phyloP scores from a whole-genome alignment of 1,284 basidiomycete genomes.

The Cystobasidiaceae sp. region DNA sequence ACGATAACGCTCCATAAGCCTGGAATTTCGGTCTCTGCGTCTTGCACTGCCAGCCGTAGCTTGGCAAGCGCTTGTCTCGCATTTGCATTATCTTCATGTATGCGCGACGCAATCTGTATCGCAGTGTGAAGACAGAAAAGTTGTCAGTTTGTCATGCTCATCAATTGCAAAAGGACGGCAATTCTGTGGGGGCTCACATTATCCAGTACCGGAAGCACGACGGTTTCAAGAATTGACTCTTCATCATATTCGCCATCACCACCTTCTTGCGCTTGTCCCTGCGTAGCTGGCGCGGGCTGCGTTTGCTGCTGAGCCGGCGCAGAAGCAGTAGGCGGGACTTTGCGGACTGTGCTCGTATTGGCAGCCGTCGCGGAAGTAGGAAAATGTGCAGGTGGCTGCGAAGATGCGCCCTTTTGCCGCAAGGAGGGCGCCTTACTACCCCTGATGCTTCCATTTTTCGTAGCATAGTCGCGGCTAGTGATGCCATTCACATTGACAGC shows the following conservation, averaged over 20 bases:
- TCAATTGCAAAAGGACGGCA: conserved; percentile 6
- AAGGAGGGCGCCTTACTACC: conserved; percentile 23
- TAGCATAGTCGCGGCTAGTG: conserved; percentile 29
- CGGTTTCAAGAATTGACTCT: conserved; percentile 88
- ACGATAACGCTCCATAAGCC: conserved; percentile 52
- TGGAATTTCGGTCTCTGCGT: conserved; percentile 68
- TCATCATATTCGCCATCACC: conserved; percentile 60
- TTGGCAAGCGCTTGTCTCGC: conserved; percentile 75
- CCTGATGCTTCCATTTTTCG: conserved; percentile 9
- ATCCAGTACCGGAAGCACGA: conserved; percentile 83
- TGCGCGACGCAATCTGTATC: conserved; percentile 83
- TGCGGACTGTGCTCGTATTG: too few relatives aligned
- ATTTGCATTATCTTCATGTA: conserved; percentile 67
- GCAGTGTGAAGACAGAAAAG: background rate
- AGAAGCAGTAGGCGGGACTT: too few relatives aligned
- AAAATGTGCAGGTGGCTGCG: too few relatives aligned
- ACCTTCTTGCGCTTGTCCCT: conserved; percentile 35
- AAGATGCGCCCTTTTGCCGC: background rate
- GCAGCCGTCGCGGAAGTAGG: too few relatives aligned
- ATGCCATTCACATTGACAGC: conserved; percentile 29
- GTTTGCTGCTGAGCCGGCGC: too few relatives aligned
- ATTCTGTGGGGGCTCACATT: conserved; percentile 62
- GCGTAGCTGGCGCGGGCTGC: too few relatives aligned
- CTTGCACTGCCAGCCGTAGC: conserved; percentile 80
- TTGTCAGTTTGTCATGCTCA: conserved; percentile 9